Evolutionary conservation across 2,329 filamentous ascomycete species (phyloP).

Genomic region (Aspergillus pseudoglaucus): DNA sequence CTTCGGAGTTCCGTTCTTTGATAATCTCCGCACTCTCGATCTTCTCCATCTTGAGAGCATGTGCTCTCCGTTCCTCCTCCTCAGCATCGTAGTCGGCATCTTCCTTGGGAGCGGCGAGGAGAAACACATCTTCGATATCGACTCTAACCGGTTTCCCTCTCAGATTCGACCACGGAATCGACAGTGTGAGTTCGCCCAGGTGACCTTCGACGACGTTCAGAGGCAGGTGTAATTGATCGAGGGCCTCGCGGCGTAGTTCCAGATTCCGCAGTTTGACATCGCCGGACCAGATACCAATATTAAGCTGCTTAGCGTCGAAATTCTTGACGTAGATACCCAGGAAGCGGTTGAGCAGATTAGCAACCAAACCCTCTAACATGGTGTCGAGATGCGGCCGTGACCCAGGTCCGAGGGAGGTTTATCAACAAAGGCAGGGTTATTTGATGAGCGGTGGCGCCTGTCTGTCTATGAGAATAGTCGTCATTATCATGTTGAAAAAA

Average conservation of each 20-base stretch:
- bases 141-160: constrained; percentile 90
- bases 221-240: constrained; percentile 93
- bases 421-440: constrained; percentile 10
- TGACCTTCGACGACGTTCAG: constrained; percentile 96
- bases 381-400: constrained; percentile 58
- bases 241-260: constrained; percentile 84
- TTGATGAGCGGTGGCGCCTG: constrained; percentile 5
- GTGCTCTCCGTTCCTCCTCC: constrained; percentile 79
- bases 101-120: constrained; percentile 90
- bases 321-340: constrained; percentile 99
- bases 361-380: constrained; percentile 97
- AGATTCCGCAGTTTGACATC: constrained; percentile 93
- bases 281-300: constrained; percentile 97
- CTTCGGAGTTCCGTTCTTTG: constrained; percentile 86
- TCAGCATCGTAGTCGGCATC: constrained; percentile 89
- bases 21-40: constrained; percentile 92
- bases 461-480: constrained; percentile 4
- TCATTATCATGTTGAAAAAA: constrained; percentile 3
- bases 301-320: constrained; percentile 95
- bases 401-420: constrained; percentile 56
- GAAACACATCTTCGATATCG: constrained; percentile 92
- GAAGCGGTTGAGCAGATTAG: constrained; percentile 96
- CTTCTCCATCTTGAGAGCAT: constrained; percentile 98
- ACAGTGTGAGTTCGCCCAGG: constrained; percentile 80
- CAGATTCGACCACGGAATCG: constrained; percentile 96